Base-by-base conservation (phyloP, 2,329 filamentous ascomycete genomes). In the Sporothrix humicola region DNA sequence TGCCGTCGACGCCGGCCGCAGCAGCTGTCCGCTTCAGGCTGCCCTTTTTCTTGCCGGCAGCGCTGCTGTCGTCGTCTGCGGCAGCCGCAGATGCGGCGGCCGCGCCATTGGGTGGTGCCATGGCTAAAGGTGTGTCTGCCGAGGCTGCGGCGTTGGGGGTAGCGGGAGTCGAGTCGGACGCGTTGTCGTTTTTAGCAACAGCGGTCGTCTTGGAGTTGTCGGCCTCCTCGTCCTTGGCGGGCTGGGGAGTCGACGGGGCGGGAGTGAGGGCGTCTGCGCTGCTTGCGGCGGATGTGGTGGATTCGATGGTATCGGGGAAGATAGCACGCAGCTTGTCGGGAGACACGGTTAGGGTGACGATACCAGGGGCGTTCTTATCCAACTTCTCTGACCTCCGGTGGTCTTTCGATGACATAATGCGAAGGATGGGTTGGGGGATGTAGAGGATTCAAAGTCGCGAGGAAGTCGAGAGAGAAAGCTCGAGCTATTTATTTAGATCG, bases 11-110 rank as follows among this genome's bases (percentile, higher is more conserved):
- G 54, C 75, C 77, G 13, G 85, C 86, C 72, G 86, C 89, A 54
- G 88, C 86, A 78, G 92, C 92, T 26, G 89, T 88, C 77, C 91
- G 88, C 81, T 94, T 92, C 48, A 88, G 85, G 48, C 91, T 66
- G 42, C 61, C 61, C 61, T 46, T 91, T 82, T 95, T 95, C 85
- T 93, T 94, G 85, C 93, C 94, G 13, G 86, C 83, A 4, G 86
- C 89, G 71, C 90, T 87, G 61, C 86, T 84, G 58, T 37, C 44
- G 42, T 46, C 42, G 15, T 66, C 61, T 5, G 46, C 42, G n/a
- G 20, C 61, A 8, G 61, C n/a, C 9, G 61, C 42, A 15, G 61
- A 6, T 2, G 56, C n/a, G 7, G 86, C 89, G 72, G 89, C 87
- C 63, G 82, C 50, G 8, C 44, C 63, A 12, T 26, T 63, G 8